These are phyloP conservation scores for Podospora conica DNA, from an alignment of 495 filamentous ascomycete species.

Conservation along the genomic window DNA sequence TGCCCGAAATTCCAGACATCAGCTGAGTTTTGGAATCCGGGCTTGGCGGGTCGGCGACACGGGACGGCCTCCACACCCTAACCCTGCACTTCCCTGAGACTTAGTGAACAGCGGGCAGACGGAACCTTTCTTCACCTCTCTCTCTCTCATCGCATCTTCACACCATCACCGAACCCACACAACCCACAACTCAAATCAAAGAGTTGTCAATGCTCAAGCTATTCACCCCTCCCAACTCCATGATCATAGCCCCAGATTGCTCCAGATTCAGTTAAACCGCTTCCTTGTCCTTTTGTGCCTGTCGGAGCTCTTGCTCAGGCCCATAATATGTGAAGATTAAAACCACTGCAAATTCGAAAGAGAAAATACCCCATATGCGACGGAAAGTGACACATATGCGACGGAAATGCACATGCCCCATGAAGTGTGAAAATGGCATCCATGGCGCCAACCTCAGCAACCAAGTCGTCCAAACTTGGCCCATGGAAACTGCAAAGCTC, in stretches of 20 bases:
- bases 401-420: no score
- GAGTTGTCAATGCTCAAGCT: neutral
- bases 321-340: no score
- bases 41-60: neutral
- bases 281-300: neutral
- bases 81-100: neutral
- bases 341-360: no score
- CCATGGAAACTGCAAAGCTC: no score
- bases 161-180: no score
- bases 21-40: neutral
- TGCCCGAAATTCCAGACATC: neutral
- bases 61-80: slow-evolving; percentile 20
- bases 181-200: no score
- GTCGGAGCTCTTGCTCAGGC: no score
- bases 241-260: neutral
- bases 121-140: neutral
- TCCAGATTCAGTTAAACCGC: neutral
- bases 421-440: no score
- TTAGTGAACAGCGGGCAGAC: neutral
- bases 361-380: neutral
- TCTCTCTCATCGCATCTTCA: neutral
- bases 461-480: no score
- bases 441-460: no score
- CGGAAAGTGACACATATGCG: neutral
- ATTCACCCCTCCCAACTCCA: neutral